Conservation (phyloP, 2,329 filamentous ascomycete species). For the Sclerotinia subarctica region DNA sequence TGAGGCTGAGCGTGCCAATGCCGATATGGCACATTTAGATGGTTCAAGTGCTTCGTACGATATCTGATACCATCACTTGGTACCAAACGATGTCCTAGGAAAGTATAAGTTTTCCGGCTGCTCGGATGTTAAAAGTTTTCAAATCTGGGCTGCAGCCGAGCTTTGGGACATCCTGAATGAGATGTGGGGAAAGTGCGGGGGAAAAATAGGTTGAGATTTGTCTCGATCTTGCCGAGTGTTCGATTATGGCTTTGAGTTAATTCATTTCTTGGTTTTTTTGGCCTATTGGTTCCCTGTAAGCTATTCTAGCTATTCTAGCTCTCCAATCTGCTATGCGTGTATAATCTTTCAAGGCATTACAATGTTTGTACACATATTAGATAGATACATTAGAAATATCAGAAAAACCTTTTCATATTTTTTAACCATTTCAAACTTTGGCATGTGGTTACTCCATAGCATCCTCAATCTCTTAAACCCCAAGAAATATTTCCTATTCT, state of each 20-base stretch:
- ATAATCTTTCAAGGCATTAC: background rate
- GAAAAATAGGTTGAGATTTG: background rate
- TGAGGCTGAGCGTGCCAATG: background rate
- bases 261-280: background rate
- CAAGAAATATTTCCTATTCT: background rate
- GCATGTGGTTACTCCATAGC: background rate
- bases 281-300: background rate
- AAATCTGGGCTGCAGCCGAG: background rate
- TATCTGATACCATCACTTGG: background rate
- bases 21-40: conserved; percentile 1
- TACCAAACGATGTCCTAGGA: background rate
- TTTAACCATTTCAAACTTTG: background rate
- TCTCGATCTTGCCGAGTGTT: too few relatives aligned
- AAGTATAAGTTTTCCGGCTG: background rate
- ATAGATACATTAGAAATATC: background rate
- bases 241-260: too few relatives aligned
- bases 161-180: background rate
- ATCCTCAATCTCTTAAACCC: accelerated
- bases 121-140: background rate
- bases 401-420: background rate
- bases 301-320: background rate
- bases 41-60: background rate
- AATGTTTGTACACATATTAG: background rate
- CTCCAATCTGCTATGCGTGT: background rate
- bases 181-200: background rate